Base-by-base conservation (phyloP, 1,284 basidiomycete genomes). In the Ceratobasidium sp. region DNA sequence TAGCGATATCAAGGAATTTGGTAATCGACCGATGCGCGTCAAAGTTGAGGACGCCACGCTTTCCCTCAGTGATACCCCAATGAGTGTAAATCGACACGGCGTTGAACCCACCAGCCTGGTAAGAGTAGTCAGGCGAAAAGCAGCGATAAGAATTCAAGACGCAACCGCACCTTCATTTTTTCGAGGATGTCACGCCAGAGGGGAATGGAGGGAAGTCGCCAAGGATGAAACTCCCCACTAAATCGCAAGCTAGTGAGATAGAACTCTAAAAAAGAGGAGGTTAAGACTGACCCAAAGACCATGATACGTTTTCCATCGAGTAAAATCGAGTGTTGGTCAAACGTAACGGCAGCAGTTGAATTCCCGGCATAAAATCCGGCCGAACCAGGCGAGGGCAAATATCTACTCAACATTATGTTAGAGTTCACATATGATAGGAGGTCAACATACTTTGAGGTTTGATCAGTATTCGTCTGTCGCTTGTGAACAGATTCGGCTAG, bases 301-400 rank as follows among this genome's bases (percentile, higher is more conserved):
- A 59, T 66, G 23, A 69, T 65, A 5, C 67, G 59, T 40, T 61
- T 50, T 33, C 67, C 67, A 65, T 78, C 68, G 44, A 78, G 56
- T 7, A 78, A 46, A 17, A 78, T 69, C 13, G 76, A 77, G 56
- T 77, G 57, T 38, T 69, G 65, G 54, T 77, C 76, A 52, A 87
- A 83, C 1, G 86, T 86, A 2, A 87, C 86, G 5, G 85, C 82
- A 13, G 86, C 83, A 42, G 82, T 83, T 0, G 85, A 86, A 77
- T 84, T 82, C 1, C 85, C 85, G 65, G 85, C 80, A 76, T 87
- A 87, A 77, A 87, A 87, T 38, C 82, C 82, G 20, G 82, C 79
- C 7, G 81, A 81, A 10, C 82, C 82, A 76, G 80, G 61, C 15
- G 78, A 79, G 4, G 28, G 56, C 6, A 69, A 20, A 56, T 69